Percentiles rank a stretch among this genome's conserved stretches.
phyloP scores from a whole-genome alignment of 176 grass and related monocot species.

The Luzula sylvatica region DNA sequence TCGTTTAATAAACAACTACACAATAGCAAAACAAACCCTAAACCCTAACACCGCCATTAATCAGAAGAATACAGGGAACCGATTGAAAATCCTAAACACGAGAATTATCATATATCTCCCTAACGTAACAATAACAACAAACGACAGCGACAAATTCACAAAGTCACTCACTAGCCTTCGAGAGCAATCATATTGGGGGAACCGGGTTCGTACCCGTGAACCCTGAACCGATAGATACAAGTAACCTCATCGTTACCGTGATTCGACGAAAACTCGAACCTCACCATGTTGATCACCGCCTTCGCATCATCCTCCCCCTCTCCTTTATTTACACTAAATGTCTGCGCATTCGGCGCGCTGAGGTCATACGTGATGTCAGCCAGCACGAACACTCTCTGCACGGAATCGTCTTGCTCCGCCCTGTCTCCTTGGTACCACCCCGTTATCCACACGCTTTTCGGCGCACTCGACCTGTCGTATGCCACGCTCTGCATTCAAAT shows the following conservation, averaged over 20 bases:
- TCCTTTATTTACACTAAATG: slow-evolving; percentile 37
- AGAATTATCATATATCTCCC: not conserved
- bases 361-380: slow-evolving; percentile 60
- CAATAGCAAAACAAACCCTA: not conserved
- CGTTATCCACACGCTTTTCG: slow-evolving; percentile 54
- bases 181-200: not conserved
- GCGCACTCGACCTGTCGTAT: slow-evolving; percentile 69
- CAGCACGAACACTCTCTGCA: slow-evolving; percentile 13
- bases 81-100: not conserved
- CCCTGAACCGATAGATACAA: slow-evolving; percentile 90
- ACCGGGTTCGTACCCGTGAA: slow-evolving; percentile 58
- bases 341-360: slow-evolving; percentile 65
- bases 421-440: slow-evolving; percentile 45
- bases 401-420: slow-evolving; percentile 18
- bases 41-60: not conserved
- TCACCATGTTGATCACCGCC: slow-evolving; percentile 38
- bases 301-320: not conserved
- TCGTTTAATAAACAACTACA: too few species aligned
- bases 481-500: slow-evolving; percentile 65
- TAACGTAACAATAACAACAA: not conserved
- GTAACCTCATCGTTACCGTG: slow-evolving; percentile 51
- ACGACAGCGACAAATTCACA: not conserved
- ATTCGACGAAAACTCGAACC: slow-evolving; percentile 57
- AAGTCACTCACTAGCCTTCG: slow-evolving; percentile 19
- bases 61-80: not conserved